Percentiles rank a stretch among this genome's conserved stretches.
Conservation (phyloP, 495 filamentous ascomycete genomes). For the Filosporella fistucella region DNA sequence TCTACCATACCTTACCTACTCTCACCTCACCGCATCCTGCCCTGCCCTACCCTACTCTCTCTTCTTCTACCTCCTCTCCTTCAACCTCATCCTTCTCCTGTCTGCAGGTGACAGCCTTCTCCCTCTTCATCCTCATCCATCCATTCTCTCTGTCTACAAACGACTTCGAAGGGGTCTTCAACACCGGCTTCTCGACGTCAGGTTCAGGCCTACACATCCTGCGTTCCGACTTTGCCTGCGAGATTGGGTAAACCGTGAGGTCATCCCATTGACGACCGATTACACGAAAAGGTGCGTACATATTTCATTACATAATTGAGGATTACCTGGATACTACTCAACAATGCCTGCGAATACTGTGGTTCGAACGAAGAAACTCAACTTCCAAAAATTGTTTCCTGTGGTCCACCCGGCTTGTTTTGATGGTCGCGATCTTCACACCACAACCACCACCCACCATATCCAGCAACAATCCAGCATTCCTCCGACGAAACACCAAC, state of each 20-base stretch:
- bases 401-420: background rate
- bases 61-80: background rate
- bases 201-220: conserved; percentile 17
- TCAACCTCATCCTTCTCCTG: conserved; percentile 1
- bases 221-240: conserved; percentile 1
- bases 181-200: conserved; percentile 5
- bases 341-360: background rate
- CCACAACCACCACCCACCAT: background rate
- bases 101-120: background rate
- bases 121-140: background rate
- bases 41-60: background rate
- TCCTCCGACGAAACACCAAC: background rate
- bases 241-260: background rate
- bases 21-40: background rate
- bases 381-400: background rate
- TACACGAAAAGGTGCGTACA: conserved; percentile 14
- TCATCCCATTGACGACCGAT: background rate
- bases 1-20: background rate
- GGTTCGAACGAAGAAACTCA: background rate
- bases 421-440: background rate
- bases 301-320: background rate
- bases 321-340: background rate
- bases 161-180: conserved; percentile 3
- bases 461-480: background rate
- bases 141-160: background rate